Evolutionary conservation across 2,329 filamentous ascomycete species (phyloP).

Genomic region (Bipolaris cookei): DNA sequence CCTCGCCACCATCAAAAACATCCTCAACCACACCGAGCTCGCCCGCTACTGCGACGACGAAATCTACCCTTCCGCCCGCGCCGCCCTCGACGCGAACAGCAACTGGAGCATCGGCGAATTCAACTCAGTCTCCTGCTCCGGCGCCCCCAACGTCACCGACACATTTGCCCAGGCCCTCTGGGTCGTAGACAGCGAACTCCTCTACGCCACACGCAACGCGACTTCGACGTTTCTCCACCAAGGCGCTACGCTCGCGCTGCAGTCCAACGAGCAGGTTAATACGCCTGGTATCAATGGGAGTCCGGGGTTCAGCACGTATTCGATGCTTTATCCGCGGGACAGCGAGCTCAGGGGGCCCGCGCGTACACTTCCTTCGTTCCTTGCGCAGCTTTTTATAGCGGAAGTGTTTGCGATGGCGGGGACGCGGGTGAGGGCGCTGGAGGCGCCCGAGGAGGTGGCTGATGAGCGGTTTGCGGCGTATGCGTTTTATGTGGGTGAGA

Average conservation of each 20-base stretch:
- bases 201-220: slow-evolving; percentile 18
- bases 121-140: slow-evolving; percentile 18
- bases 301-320: slow-evolving; percentile 18
- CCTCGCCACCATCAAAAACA: slow-evolving; percentile 17
- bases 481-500: slow-evolving; percentile 16
- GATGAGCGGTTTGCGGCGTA: slow-evolving; percentile 14
- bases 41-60: slow-evolving; percentile 17
- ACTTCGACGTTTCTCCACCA: slow-evolving; percentile 11
- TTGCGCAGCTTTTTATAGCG: slow-evolving; percentile 17
- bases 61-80: slow-evolving; percentile 19
- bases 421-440: slow-evolving; percentile 5
- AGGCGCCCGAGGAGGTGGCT: slow-evolving; percentile 1
- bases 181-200: slow-evolving; percentile 18
- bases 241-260: slow-evolving; percentile 17
- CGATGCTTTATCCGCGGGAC: slow-evolving; percentile 17
- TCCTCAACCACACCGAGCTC: slow-evolving; percentile 22
- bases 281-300: slow-evolving; percentile 15
- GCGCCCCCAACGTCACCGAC: slow-evolving; percentile 17
- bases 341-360: slow-evolving; percentile 15
- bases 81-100: slow-evolving; percentile 9
- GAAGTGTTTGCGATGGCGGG: slow-evolving; percentile 8
- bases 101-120: slow-evolving; percentile 20
- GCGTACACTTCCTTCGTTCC: slow-evolving; percentile 13
- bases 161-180: slow-evolving; percentile 22
- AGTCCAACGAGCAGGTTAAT: slow-evolving; percentile 19